Evolutionary conservation across 1,284 basidiomycete species (phyloP), one percentile per base, ranked within the genome.

Genomic region (Tylopilus sp.): DNA sequence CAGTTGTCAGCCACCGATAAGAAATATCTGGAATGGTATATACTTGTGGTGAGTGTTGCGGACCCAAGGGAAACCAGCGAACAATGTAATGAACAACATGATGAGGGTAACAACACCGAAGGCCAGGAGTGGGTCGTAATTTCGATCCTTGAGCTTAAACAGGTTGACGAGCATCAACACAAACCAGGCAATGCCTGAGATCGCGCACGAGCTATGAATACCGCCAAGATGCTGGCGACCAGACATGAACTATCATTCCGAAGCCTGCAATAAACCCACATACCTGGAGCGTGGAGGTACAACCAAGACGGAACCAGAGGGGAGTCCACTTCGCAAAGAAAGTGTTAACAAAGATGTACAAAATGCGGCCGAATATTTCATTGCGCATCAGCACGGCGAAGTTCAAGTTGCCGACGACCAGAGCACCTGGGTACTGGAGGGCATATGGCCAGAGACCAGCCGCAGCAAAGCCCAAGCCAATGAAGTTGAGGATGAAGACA

Each of bases 1-100:
- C 17, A 43, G 20, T n/a, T 35, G 46, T 62, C 28, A 58, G 44
- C 21, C 8, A 49, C 15, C 11, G 7, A 12, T 7, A 35, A 45
- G 7, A 14, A 33, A 42, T 8, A 21, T 30, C 2, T 17, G 6
- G 40, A 41, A 21, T 21, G 21, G 37, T 12, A 69, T 80, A 62
- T 63, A 87, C 84, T 88, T 88, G 71, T 88, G 85, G 59, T 87
- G 82, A 3, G 77, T 80, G 59, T 87, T 88, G 51, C 86, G 73
- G 39, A 88, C 77, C 80, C 83, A 84, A 21, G 85, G 85, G 59
- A 87, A 76, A 7, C 84, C 61, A 15, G 81, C 80, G 41, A 72
- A 76, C 53, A 85, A 63, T 46, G 80, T 74, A 35, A 82, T 70
- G 20, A 76, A 63, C 28, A 88, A 73, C 2, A 80, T 66, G 4